Conservation (phyloP, 176 grass and related monocot genomes). For the Aegilops bicornis region DNA sequence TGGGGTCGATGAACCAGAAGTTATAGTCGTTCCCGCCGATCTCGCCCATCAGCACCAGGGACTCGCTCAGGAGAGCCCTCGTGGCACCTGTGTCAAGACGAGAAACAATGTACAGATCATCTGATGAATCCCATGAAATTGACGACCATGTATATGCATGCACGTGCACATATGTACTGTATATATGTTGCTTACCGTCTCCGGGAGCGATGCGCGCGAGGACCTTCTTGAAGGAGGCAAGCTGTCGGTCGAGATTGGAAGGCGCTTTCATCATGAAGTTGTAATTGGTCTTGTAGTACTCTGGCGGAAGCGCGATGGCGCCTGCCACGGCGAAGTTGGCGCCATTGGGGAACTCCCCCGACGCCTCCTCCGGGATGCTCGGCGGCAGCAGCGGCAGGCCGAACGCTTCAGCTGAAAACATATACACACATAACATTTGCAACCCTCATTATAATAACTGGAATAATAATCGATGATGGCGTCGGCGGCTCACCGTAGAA, state of each 20-base stretch:
- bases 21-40: conserved; percentile 67
- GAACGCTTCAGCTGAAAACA: neutral
- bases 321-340: neutral
- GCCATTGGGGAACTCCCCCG: neutral
- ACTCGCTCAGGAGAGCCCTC: neutral
- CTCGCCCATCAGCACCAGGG: conserved; percentile 47
- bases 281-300: neutral
- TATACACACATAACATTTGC: neutral
- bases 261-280: neutral
- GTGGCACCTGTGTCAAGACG: neutral
- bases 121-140: neutral
- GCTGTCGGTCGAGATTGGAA: neutral
- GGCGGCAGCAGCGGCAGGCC: neutral
- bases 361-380: neutral
- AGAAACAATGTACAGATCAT: neutral
- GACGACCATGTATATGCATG: neutral
- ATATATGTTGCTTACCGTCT: neutral
- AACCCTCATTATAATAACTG: too few relatives aligned
- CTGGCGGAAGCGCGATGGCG: neutral
- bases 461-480: too few relatives aligned
- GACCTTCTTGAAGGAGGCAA: neutral
- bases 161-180: neutral
- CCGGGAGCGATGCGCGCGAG: neutral
- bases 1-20: conserved; percentile 16
- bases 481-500: neutral